Conservation (phyloP, 306 rosid species). For the Castanea mollissima region DNA sequence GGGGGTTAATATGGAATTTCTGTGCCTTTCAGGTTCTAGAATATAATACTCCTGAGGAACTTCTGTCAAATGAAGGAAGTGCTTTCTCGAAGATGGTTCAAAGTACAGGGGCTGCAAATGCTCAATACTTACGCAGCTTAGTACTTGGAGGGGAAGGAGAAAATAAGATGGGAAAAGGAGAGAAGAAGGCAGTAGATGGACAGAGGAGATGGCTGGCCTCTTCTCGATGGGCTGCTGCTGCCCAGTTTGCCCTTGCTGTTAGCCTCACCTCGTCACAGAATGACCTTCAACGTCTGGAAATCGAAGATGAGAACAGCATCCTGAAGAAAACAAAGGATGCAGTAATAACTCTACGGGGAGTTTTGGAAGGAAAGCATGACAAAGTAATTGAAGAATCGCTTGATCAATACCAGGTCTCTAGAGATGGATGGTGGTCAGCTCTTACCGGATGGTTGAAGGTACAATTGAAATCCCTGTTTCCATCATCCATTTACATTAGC, state of each 20-base stretch:
- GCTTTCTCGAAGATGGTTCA: slow-evolving; percentile 78
- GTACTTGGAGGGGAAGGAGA: slow-evolving; percentile 37
- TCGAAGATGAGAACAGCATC: slow-evolving; percentile 33
- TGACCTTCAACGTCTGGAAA: slow-evolving; percentile 51
- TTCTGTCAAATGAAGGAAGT: slow-evolving; percentile 52
- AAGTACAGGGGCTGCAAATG: slow-evolving; percentile 88
- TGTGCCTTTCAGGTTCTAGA: slow-evolving; percentile 58
- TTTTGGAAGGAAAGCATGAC: slow-evolving; percentile 80
- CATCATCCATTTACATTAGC: slow-evolving; percentile 3
- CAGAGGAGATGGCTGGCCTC: slow-evolving; percentile 41
- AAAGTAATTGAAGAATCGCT: slow-evolving; percentile 53
- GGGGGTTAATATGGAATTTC: background rate
- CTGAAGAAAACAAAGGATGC: slow-evolving; percentile 63
- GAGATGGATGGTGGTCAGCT: slow-evolving; percentile 76
- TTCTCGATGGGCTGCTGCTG: slow-evolving; percentile 59
- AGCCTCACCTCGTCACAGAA: slow-evolving; percentile 65
- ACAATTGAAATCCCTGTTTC: slow-evolving; percentile 16
- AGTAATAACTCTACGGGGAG: slow-evolving; percentile 59
- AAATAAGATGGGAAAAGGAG: slow-evolving; percentile 18
- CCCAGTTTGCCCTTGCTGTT: slow-evolving; percentile 64
- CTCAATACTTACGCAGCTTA: slow-evolving; percentile 57
- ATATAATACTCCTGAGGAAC: slow-evolving; percentile 54
- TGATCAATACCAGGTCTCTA: slow-evolving; percentile 41
- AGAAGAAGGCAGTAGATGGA: slow-evolving; percentile 17
- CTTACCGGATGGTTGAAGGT: slow-evolving; percentile 95